These are phyloP conservation scores for Monosporascus sp. DNA, from an alignment of 2,329 filamentous ascomycete genomes.

Conservation along the genomic window DNA sequence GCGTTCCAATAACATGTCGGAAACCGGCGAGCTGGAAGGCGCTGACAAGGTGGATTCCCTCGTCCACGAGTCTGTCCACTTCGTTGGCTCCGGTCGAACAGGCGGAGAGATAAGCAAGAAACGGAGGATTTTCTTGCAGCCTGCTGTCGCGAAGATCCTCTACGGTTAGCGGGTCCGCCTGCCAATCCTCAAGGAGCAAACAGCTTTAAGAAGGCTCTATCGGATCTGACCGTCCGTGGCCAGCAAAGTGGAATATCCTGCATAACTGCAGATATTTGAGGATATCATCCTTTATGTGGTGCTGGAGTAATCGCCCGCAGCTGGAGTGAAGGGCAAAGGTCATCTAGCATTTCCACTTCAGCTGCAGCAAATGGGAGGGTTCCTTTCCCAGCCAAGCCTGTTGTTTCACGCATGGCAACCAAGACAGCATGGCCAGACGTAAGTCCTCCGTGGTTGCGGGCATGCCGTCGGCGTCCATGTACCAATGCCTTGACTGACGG, in stretches of 20 bases:
- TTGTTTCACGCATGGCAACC: too few species aligned
- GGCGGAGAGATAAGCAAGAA: constrained; percentile 34
- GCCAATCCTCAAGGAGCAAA: constrained; percentile 24
- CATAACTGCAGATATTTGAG: constrained; percentile 17
- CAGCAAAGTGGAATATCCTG: constrained; percentile 37
- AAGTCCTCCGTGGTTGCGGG: too few species aligned
- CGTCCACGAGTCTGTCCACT: constrained; percentile 24
- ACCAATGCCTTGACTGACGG: too few species aligned
- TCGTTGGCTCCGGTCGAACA: constrained; percentile 27
- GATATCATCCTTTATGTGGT: constrained; percentile 16
- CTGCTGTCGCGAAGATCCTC: constrained; percentile 8
- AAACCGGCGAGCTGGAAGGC: constrained; percentile 27
- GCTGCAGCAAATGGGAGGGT: too few species aligned
- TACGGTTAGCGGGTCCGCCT: constrained; percentile 11
- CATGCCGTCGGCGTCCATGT: too few species aligned
- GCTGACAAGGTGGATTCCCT: constrained; percentile 32
- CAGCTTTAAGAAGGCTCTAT: constrained; percentile 25
- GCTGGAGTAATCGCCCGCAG: neutral
- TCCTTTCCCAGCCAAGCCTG: too few species aligned
- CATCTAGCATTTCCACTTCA: constrained; percentile 13
- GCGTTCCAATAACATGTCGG: neutral
- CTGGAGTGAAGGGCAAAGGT: constrained; percentile 4
- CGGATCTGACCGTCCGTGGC: constrained; percentile 26
- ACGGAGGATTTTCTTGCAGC: constrained; percentile 15
- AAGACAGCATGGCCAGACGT: too few species aligned